phyloP scores from a whole-genome alignment of 352 stramenopile species.

The Pythium guiyangense region DNA sequence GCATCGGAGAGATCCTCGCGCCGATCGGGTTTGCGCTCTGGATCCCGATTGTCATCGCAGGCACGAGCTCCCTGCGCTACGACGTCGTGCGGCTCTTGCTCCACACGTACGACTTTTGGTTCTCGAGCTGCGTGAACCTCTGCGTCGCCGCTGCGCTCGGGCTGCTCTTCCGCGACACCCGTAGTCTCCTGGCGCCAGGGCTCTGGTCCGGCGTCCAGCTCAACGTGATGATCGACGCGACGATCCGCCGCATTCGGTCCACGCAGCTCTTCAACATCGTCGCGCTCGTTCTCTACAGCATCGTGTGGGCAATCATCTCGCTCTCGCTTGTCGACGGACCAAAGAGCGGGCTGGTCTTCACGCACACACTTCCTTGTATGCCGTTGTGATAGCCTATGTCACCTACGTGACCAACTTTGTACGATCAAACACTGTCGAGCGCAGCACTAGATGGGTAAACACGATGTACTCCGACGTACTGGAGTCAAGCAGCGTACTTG shows the following conservation, averaged over 20 bases:
- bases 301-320: conserved; percentile 1
- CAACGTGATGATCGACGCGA: conserved; percentile 8
- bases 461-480: too few species aligned
- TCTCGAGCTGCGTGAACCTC: conserved; percentile 5
- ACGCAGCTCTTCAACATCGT: conserved; percentile 4
- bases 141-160: background rate
- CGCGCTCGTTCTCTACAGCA: background rate
- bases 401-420: too few species aligned
- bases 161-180: background rate
- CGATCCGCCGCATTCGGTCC: conserved; percentile 1
- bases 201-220: conserved; percentile 2
- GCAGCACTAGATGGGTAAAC: too few species aligned
- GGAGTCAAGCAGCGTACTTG: too few species aligned
- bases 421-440: too few species aligned
- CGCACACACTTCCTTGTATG: too few species aligned
- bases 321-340: background rate
- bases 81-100: background rate
- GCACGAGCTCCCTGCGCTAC: background rate
- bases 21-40: background rate
- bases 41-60: background rate
- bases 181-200: background rate
- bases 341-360: too few species aligned
- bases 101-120: conserved; percentile 4
- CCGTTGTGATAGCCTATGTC: too few species aligned
- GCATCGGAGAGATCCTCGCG: background rate